Percentiles rank a stretch among this genome's conserved stretches.
phyloP scores from a whole-genome alignment of 306 rosid genomes.

The Acacia melanoxylon region DNA sequence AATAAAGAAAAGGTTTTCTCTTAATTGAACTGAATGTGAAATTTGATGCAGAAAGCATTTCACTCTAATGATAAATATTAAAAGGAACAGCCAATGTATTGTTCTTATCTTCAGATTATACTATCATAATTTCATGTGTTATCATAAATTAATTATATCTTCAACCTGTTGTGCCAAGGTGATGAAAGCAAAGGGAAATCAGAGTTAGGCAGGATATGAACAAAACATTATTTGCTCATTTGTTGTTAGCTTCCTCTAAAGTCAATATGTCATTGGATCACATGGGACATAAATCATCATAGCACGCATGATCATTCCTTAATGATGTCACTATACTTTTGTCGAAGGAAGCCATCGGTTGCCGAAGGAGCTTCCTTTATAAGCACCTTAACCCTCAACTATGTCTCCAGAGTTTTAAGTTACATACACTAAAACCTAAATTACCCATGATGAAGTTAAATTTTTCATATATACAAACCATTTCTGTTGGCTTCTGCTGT shows the following conservation, averaged over 20 bases:
- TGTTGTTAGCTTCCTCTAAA: not conserved
- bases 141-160: not conserved
- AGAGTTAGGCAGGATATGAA: not conserved
- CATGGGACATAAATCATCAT: not conserved
- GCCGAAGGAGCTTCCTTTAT: conserved; percentile 2
- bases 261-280: not conserved
- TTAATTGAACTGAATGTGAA: too few relatives aligned
- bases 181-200: not conserved
- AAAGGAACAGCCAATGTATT: too few relatives aligned
- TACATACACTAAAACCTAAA: not conserved
- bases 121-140: not conserved
- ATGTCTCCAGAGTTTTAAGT: not conserved
- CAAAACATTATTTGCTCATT: not conserved
- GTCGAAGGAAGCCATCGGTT: not conserved
- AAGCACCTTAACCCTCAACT: not conserved
- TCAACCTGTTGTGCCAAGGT: not conserved
- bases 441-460: not conserved
- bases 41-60: too few relatives aligned
- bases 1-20: too few relatives aligned
- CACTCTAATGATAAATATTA: too few relatives aligned
- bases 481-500: not conserved
- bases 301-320: not conserved
- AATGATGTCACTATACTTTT: not conserved
- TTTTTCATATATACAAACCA: not conserved
- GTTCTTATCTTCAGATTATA: not conserved